Conservation (phyloP, 805 yeast genomes). For the Hanseniaspora guilliermondii region DNA sequence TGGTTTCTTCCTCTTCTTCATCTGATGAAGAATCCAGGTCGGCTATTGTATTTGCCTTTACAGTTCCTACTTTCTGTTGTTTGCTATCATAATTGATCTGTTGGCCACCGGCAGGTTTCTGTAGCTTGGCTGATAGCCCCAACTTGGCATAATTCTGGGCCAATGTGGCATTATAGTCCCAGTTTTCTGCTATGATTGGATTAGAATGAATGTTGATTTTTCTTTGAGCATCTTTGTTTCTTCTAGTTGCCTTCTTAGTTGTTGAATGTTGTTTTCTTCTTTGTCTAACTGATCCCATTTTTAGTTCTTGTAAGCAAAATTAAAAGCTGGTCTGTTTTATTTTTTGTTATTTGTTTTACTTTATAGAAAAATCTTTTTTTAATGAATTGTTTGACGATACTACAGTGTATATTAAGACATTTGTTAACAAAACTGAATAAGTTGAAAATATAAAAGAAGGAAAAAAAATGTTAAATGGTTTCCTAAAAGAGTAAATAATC, state of each 20-base stretch:
- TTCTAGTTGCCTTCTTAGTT: conserved; percentile 55
- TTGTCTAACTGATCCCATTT: conserved; percentile 65
- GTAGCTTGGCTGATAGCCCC: conserved; percentile 61
- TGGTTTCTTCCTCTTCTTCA: conserved; percentile 18
- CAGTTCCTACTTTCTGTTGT: conserved; percentile 29
- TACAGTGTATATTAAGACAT: too few species aligned
- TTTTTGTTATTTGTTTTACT: not conserved
- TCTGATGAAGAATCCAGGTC: conserved; percentile 24
- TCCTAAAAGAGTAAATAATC: not conserved
- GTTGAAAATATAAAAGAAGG: not conserved
- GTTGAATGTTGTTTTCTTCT: conserved; percentile 72
- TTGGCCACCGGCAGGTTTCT: conserved; percentile 66
- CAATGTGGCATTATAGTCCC: conserved; percentile 76
- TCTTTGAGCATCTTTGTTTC: conserved; percentile 56
- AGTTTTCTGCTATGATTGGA: conserved; percentile 74
- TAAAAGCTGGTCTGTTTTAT: not conserved
- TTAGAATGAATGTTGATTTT: conserved; percentile 55
- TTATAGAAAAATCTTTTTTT: not conserved
- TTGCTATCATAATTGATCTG: conserved; percentile 43
- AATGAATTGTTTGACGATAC: not conserved
- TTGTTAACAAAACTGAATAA: not conserved
- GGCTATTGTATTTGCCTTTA: conserved; percentile 19
- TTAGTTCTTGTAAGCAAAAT: conserved; percentile 3
- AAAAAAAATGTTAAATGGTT: not conserved
- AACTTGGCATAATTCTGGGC: conserved; percentile 75